Percentiles rank a stretch among this genome's conserved stretches.
Conservation (phyloP, 176 grass and related monocot species). For the Luzula sylvatica region DNA sequence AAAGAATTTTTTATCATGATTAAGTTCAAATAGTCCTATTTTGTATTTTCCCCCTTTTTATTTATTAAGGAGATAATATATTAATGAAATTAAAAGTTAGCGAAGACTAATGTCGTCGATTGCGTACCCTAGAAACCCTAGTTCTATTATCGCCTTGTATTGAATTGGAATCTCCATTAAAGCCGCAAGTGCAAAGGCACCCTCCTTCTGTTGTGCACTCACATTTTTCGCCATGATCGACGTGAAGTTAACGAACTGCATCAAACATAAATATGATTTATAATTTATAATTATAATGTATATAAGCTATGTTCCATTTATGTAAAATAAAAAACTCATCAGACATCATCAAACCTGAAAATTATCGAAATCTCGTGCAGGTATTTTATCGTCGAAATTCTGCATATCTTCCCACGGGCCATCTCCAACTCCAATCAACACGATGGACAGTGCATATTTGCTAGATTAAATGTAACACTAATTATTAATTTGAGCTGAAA, state of each 20-base stretch:
- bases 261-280: not conserved
- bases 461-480: constrained; percentile 15
- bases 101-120: no score
- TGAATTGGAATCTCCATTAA: constrained; percentile 94
- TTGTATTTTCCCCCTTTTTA: not conserved
- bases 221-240: constrained; percentile 53
- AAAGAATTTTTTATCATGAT: not conserved
- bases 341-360: constrained; percentile 51
- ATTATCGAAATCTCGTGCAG: constrained; percentile 74
- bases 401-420: constrained; percentile 90
- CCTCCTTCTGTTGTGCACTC: constrained; percentile 55
- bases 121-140: constrained; percentile 63
- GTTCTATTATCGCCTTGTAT: constrained; percentile 86
- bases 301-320: not conserved
- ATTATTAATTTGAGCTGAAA: not conserved
- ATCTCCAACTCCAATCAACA: constrained; percentile 78
- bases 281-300: not conserved
- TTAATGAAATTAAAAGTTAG: not conserved
- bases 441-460: constrained; percentile 67
- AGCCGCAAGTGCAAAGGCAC: constrained; percentile 73
- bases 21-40: not conserved
- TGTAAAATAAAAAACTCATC: not conserved
- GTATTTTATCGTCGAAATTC: constrained; percentile 81
- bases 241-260: constrained; percentile 87
- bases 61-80: not conserved